phyloP scores from a whole-genome alignment of 1,284 basidiomycete species.

The Trichosporon sp. region DNA sequence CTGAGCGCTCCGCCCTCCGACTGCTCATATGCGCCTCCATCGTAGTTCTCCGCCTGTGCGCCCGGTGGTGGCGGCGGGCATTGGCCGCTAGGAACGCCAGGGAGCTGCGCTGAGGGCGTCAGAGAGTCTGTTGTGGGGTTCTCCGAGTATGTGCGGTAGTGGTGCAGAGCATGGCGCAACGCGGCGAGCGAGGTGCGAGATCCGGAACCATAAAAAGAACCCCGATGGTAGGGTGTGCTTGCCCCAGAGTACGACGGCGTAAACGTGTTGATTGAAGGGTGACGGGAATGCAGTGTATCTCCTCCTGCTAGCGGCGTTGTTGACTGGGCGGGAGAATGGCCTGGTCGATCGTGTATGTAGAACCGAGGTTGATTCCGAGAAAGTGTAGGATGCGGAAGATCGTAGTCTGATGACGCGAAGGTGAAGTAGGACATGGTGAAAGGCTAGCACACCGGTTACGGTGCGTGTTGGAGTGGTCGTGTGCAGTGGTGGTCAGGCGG shows the following conservation, averaged over 20 bases:
- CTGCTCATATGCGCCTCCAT: background rate
- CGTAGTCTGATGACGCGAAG: conserved; percentile 15
- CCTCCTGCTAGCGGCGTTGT: conserved; percentile 6
- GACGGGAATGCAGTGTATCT: conserved; percentile 16
- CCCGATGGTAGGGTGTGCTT: conserved; percentile 13
- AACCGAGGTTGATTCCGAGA: conserved; percentile 22
- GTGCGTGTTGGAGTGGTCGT: background rate
- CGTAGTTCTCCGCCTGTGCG: background rate
- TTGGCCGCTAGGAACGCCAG: background rate
- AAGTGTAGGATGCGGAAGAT: conserved; percentile 21
- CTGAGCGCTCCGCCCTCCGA: conserved; percentile 1
- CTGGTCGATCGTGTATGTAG: conserved; percentile 21
- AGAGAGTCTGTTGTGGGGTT: conserved; percentile 2
- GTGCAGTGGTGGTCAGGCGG: background rate
- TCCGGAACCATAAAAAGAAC: conserved; percentile 11
- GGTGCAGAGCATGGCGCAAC: conserved; percentile 20
- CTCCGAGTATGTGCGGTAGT: conserved; percentile 13
- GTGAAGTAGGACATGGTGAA: conserved; percentile 19
- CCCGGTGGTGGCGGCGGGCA: background rate
- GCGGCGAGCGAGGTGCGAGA: conserved; percentile 18
- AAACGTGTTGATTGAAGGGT: conserved; percentile 5
- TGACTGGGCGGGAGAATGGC: conserved; percentile 13
- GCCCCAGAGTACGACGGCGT: conserved; percentile 9
- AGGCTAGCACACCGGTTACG: background rate
- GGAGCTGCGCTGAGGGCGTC: conserved; percentile 5